Evolutionary conservation across 2,329 filamentous ascomycete species (phyloP).

Genomic region (Huntiella abstrusa): DNA sequence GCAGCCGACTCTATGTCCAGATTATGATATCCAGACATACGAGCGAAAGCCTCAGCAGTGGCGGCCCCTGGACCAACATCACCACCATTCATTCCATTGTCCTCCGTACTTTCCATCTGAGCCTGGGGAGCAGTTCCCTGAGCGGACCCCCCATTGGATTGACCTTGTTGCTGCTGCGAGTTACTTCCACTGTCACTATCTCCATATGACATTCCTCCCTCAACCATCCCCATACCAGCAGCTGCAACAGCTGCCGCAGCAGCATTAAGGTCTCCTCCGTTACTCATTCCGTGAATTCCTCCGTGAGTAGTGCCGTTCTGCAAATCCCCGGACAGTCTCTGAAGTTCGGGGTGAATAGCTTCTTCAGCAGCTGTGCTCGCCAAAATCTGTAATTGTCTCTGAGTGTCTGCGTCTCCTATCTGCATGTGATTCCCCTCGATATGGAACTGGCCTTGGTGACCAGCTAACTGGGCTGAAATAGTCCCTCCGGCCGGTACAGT

Average conservation of each 20-base stretch:
- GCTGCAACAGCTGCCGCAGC: constrained; percentile 9
- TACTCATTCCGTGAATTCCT: neutral
- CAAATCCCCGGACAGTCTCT: constrained; percentile 13
- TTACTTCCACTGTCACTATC: neutral
- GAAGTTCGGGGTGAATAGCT: constrained; percentile 15
- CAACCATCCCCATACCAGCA: constrained; percentile 6
- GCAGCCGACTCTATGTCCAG: constrained; percentile 25
- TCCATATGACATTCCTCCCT: neutral
- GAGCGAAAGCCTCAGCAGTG: constrained; percentile 29
- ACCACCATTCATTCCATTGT: neutral
- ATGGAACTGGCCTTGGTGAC: neutral
- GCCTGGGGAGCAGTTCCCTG: neutral
- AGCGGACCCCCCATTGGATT: neutral
- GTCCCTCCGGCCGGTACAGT: neutral
- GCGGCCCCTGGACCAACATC: constrained; percentile 5
- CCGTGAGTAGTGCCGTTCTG: neutral
- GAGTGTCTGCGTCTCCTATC: constrained; percentile 9
- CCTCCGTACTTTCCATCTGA: no score
- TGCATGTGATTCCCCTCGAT: constrained; percentile 3
- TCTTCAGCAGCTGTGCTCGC: constrained; percentile 14
- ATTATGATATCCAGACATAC: constrained; percentile 26
- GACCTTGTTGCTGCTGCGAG: constrained; percentile 1
- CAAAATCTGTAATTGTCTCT: constrained; percentile 11
- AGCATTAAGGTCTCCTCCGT: constrained; percentile 5
- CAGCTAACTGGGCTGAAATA: constrained; percentile 6